Evolutionary conservation across 2,329 filamentous ascomycete species (phyloP).

Genomic region (Colletotrichum sublineola): DNA sequence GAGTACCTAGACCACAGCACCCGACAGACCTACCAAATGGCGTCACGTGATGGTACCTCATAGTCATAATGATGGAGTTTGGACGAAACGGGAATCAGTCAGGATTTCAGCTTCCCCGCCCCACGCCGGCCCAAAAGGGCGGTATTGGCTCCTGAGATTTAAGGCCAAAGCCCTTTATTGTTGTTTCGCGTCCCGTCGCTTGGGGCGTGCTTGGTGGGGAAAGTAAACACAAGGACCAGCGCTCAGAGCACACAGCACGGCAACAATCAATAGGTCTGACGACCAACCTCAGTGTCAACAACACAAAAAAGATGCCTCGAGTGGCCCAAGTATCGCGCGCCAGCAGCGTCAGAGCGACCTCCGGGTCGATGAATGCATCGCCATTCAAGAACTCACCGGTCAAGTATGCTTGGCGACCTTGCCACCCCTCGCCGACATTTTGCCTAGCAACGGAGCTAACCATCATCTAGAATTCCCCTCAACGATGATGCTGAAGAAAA

Average conservation of each 20-base stretch:
- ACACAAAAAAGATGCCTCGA: constrained; percentile 64
- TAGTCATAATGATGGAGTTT: neutral
- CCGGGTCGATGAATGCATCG: constrained; percentile 62
- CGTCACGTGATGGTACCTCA: constrained; percentile 4
- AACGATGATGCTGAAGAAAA: constrained; percentile 97
- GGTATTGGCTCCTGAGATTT: constrained; percentile 22
- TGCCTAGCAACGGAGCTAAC: constrained; percentile 42
- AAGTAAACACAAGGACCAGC: constrained; percentile 39
- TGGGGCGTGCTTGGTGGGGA: constrained; percentile 37
- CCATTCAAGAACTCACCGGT: constrained; percentile 70
- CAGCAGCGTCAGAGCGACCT: constrained; percentile 61
- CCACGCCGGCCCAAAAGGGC: constrained; percentile 6
- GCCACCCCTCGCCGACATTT: constrained; percentile 7
- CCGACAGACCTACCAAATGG: neutral
- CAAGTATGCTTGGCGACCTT: constrained; percentile 60
- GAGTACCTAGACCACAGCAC: constrained; percentile 13
- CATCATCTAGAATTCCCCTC: constrained; percentile 80
- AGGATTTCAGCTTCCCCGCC: constrained; percentile 21
- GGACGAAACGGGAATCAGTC: constrained; percentile 16
- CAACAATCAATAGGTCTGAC: constrained; percentile 34
- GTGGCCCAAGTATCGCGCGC: constrained; percentile 68
- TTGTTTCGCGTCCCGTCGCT: constrained; percentile 39
- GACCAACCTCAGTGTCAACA: constrained; percentile 43
- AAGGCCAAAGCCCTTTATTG: constrained; percentile 27
- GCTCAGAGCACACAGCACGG: constrained; percentile 17